A percentile compares a stretch with the other conserved stretches of the same genome.
These are phyloP conservation scores for Magnaporthales sp. DNA, from an alignment of 2,329 filamentous ascomycete genomes.

Conservation along the genomic window DNA sequence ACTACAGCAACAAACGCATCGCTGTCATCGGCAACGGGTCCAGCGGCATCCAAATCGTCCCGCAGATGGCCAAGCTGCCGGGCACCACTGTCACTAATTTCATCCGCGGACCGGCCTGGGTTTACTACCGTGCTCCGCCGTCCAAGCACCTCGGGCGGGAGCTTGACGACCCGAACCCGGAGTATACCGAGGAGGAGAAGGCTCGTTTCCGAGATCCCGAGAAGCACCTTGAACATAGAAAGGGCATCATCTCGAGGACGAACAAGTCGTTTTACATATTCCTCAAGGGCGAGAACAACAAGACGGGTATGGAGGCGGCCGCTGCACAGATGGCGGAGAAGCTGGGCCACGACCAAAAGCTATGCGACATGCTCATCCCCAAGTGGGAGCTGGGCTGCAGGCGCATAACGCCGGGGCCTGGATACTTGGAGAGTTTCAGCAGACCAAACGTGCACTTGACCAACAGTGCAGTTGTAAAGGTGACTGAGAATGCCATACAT, in stretches of 20 bases:
- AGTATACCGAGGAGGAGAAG: conserved; percentile 34
- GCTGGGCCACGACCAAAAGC: conserved; percentile 36
- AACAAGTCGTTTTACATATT: conserved; percentile 21
- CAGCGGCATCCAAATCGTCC: conserved; percentile 44
- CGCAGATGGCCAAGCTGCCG: conserved; percentile 19
- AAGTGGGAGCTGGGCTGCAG: conserved; percentile 37
- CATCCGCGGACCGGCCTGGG: conserved; percentile 33
- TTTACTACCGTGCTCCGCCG: conserved; percentile 26
- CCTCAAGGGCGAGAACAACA: conserved; percentile 30
- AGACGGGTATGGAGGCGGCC: conserved; percentile 30
- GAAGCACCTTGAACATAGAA: conserved; percentile 37
- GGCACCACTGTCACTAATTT: conserved; percentile 25
- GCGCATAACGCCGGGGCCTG: conserved; percentile 40
- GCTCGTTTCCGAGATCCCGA: conserved; percentile 37
- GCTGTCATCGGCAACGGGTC: conserved; percentile 49
- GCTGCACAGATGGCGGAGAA: conserved; percentile 37
- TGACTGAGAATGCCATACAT: conserved; percentile 39
- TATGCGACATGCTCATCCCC: conserved; percentile 43
- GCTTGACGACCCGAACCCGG: conserved; percentile 29
- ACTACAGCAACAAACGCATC: conserved; percentile 40
- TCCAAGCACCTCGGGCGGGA: conserved; percentile 25
- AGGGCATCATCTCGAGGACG: conserved; percentile 21
- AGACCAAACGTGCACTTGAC: conserved; percentile 39
- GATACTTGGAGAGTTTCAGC: conserved; percentile 37
- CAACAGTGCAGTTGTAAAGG: conserved; percentile 31